Evolutionary conservation across 306 rosid genomes (phyloP).

Genomic region (Quercus variabilis): DNA sequence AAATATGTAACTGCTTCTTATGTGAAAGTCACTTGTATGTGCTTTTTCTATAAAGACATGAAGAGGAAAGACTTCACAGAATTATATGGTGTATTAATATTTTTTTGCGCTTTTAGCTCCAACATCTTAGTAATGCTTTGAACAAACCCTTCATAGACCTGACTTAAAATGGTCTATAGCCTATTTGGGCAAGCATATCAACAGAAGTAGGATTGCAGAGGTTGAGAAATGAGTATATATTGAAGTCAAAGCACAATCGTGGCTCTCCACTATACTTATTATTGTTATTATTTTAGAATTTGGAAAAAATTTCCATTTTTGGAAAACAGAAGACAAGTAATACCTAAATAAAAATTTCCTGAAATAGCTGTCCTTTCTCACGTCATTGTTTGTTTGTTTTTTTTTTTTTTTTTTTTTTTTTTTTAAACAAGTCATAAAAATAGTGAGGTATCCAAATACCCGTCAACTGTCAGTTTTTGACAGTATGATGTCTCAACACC

Average conservation of each 20-base stretch:
- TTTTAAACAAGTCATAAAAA: not conserved
- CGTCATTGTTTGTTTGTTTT: too few species aligned
- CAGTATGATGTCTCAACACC: not conserved
- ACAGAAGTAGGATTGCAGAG: not conserved
- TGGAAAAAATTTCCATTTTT: too few species aligned
- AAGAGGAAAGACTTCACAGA: not conserved
- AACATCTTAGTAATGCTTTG: not conserved
- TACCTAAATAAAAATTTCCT: not conserved
- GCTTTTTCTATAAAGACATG: too few species aligned
- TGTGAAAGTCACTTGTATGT: too few species aligned
- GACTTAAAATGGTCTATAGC: not conserved
- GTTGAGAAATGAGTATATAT: not conserved
- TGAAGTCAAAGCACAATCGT: not conserved
- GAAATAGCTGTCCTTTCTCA: not conserved
- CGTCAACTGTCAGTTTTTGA: not conserved
- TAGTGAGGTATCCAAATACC: not conserved
- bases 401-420: not conserved
- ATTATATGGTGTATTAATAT: not conserved
- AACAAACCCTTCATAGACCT: not conserved
- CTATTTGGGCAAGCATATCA: not conserved
- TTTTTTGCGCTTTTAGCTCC: not conserved
- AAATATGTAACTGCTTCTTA: too few species aligned
- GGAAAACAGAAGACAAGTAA: too few species aligned
- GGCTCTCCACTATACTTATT: not conserved
- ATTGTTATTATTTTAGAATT: too few species aligned